Evolutionary conservation across 352 stramenopile species (phyloP).

Genomic region (Phytophthora hybrid): DNA sequence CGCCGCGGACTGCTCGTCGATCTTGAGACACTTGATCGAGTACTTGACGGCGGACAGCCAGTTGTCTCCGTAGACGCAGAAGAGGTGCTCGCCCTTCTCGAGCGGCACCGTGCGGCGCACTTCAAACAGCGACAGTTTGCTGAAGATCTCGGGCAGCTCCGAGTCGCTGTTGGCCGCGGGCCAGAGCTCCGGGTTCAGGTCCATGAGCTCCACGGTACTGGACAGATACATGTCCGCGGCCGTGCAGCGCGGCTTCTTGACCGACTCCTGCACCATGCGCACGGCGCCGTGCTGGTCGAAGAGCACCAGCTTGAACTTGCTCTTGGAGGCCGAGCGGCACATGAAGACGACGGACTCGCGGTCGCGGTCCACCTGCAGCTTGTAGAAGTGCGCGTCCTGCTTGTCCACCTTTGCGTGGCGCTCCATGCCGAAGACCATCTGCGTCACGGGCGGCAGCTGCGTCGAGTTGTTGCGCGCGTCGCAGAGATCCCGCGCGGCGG

Average conservation of each 20-base stretch:
- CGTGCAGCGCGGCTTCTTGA: slow-evolving; percentile 83
- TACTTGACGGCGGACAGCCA: slow-evolving; percentile 91
- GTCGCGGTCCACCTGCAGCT: slow-evolving; percentile 75
- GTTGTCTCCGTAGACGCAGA: slow-evolving; percentile 91
- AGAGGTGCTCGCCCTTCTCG: slow-evolving; percentile 84
- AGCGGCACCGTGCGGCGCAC: slow-evolving; percentile 81
- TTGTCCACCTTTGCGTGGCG: slow-evolving; percentile 84
- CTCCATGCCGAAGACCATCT: slow-evolving; percentile 79
- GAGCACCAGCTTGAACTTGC: slow-evolving; percentile 91
- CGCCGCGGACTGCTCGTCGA: slow-evolving; percentile 60
- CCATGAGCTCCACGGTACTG: slow-evolving; percentile 88
- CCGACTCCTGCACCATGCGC: slow-evolving; percentile 86
- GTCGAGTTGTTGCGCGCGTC: slow-evolving; percentile 79
- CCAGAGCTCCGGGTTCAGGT: slow-evolving; percentile 82
- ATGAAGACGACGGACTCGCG: slow-evolving; percentile 84
- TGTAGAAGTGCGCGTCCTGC: slow-evolving; percentile 91
- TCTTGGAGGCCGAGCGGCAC: slow-evolving; percentile 83
- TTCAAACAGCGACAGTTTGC: slow-evolving; percentile 85
- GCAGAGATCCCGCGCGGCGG: slow-evolving; percentile 78
- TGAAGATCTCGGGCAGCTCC: slow-evolving; percentile 86
- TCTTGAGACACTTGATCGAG: slow-evolving; percentile 88
- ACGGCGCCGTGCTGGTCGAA: slow-evolving; percentile 84
- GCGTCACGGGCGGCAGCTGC: slow-evolving; percentile 59
- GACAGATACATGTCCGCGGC: slow-evolving; percentile 90
- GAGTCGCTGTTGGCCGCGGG: slow-evolving; percentile 66